Percentiles rank a stretch among this genome's conserved stretches.
Conservation (phyloP, 257 asterid species). For the Plectranthus barbatus region DNA sequence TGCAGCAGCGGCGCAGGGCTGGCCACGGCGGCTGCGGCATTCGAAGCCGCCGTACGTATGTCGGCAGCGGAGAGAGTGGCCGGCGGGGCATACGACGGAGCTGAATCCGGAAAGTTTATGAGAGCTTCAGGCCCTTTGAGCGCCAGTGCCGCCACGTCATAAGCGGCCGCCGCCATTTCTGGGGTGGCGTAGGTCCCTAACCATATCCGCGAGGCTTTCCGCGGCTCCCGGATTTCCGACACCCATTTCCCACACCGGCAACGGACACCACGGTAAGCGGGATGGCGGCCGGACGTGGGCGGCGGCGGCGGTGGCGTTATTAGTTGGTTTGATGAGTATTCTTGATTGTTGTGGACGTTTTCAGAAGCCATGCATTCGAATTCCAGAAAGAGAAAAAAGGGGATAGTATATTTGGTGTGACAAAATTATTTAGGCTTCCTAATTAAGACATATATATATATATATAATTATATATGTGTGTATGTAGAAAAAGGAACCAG, state of each 20-base stretch:
- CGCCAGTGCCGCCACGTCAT: constrained; percentile 47
- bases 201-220: constrained; percentile 47
- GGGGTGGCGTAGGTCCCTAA: constrained; percentile 43
- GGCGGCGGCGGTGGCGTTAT: background rate
- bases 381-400: background rate
- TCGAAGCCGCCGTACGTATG: constrained; percentile 28
- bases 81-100: constrained; percentile 21
- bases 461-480: background rate
- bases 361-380: constrained; percentile 21
- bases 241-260: constrained; percentile 51
- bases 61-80: constrained; percentile 27
- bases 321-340: background rate
- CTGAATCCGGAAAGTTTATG: constrained; percentile 26
- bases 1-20: constrained; percentile 18
- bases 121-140: constrained; percentile 31
- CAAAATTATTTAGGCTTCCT: background rate
- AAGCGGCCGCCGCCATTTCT: constrained; percentile 61
- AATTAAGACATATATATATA: background rate
- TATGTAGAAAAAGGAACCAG: background rate
- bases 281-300: constrained; percentile 27
- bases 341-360: background rate
- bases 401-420: background rate
- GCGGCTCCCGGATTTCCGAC: constrained; percentile 56
- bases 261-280: constrained; percentile 33
- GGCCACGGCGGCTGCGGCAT: constrained; percentile 21